Evolutionary conservation across 2,329 filamentous ascomycete species (phyloP).

Genomic region (Pezicula neosporulosa): DNA sequence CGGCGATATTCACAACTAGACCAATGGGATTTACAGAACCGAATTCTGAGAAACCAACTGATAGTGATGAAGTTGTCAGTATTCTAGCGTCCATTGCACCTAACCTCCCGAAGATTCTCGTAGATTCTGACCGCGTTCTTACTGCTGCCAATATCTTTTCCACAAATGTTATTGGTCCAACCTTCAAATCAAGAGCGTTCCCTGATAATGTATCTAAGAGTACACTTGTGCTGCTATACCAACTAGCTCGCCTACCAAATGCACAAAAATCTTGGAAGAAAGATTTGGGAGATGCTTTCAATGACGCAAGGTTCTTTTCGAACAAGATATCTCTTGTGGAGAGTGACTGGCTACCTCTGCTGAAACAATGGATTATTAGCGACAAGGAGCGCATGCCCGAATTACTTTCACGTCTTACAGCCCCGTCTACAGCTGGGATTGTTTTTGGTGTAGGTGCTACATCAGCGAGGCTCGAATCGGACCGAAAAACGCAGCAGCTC

Average conservation of each 20-base stretch:
- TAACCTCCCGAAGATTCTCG: slow-evolving; percentile 75
- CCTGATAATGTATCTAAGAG: slow-evolving; percentile 77
- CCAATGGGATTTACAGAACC: slow-evolving; percentile 71
- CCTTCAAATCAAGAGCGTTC: slow-evolving; percentile 79
- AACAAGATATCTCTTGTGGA: slow-evolving; percentile 62
- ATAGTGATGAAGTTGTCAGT: slow-evolving; percentile 68
- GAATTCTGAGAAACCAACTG: slow-evolving; percentile 30
- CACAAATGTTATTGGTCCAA: slow-evolving; percentile 75
- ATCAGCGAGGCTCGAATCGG: slow-evolving; percentile 89
- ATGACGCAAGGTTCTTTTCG: slow-evolving; percentile 83
- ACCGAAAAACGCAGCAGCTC: slow-evolving; percentile 86
- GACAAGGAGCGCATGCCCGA: slow-evolving; percentile 90
- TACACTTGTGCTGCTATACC: slow-evolving; percentile 69
- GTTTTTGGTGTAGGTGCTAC: slow-evolving; percentile 98
- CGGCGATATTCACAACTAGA: slow-evolving; percentile 90
- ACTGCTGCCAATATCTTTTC: slow-evolving; percentile 79
- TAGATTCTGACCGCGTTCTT: slow-evolving; percentile 80
- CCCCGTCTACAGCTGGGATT: slow-evolving; percentile 89
- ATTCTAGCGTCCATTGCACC: slow-evolving; percentile 79
- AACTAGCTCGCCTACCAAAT: slow-evolving; percentile 73
- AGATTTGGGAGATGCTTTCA: slow-evolving; percentile 88
- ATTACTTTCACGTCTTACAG: slow-evolving; percentile 70
- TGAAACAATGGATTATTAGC: slow-evolving; percentile 78
- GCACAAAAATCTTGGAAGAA: slow-evolving; percentile 91
- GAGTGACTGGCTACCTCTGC: slow-evolving; percentile 74